Base-by-base conservation (phyloP, 495 filamentous ascomycete genomes). In the Penicillium roqueforti region DNA sequence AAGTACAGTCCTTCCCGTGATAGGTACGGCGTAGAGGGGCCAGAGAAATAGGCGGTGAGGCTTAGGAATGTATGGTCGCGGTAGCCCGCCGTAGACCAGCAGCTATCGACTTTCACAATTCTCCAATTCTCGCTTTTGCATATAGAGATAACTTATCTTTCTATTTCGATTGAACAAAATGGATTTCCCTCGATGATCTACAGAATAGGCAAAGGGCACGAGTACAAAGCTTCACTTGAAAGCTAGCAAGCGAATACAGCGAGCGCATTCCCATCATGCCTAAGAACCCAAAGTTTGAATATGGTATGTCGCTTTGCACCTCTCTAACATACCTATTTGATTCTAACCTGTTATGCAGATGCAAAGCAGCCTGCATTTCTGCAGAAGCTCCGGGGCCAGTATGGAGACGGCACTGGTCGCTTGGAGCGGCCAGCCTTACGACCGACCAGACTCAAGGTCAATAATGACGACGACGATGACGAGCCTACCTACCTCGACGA, bases 401-500 rank as follows among this genome's bases (percentile, higher is more conserved):
- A 74, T 51, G 73, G 73, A 28, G 59, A 58, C 50, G 65, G 61
- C 28, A 58, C 62, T 6, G 68, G 69, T 53, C 73, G 75, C 41
- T 66, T 77, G 25, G 74, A 74, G 57, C 68, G 68, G 37, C 68
- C 73, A 6, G 53, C 66, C n/a, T 55, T 61, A n/a, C 74, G 75
- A 44, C 68, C 73, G n/a, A 70, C 65, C 38, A 71, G 67, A 61
- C 50, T 55, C 29, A 71, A 67, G 43, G 56, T 70, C 18, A 62
- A 64, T 38, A 57, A 61, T 11, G 61, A 70, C 14, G 72, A 72
- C 9, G 75, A 73, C 9, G 74, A 78, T 31, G 77, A 80, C 45
- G 76, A 60, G 18, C 77, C 77, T 19, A 76, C 72, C 37, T 79
- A 79, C 47, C 68, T 80, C 38, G 72, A 78, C 36, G 77, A 76